Evolutionary conservation across 768 basidiomycete species (phyloP), one percentile per base, ranked within the genome.

Genomic region (Exidia glandulosa): DNA sequence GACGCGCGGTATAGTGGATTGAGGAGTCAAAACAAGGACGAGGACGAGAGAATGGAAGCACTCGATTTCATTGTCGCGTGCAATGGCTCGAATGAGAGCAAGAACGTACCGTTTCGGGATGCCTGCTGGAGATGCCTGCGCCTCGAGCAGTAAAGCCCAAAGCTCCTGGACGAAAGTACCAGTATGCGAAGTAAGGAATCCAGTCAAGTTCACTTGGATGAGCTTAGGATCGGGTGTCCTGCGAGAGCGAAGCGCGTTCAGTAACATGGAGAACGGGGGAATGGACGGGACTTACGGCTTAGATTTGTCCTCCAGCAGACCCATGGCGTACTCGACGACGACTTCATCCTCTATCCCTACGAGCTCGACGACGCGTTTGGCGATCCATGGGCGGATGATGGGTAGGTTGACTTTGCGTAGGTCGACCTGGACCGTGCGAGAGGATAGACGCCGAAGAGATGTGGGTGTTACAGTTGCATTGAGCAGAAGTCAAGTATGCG

Each of bases 301-400:
- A 16, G 82, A 79, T 55, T 84, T 77, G 66, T 96, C 91, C 69
- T 99, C 96, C 4, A 99, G 75, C 23, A 98, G 78, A 19, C 92
- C 92, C 84, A 93, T 91, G 19, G 93, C 92, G 68, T 96, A 98
- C 69, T 97, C 95, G 31, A 97, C 85, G 45, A 98, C 87, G 47
- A 99, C 86, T 72, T 79, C 45, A 67, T 69, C 23, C 69, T 78
- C 57, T 59, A 69, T 33, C 72, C 71, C 1, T 76, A 78, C 61
- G 76, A 78, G 64, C 77, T 94, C 90, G 2, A 88, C 81, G 60
- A 96, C 87, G 72, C 90, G 89, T 78, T 92, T 93, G 14, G 90
- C 88, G 62, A 97, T 86, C 96, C 96, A 99, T 2, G 93, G 91
- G 61, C 90, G 79, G 68, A 99, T 89, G 65, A 98, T 93, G 19